These are phyloP conservation scores for Heterobasidion occidentale DNA, from an alignment of 1,284 basidiomycete species.

Conservation along the genomic window DNA sequence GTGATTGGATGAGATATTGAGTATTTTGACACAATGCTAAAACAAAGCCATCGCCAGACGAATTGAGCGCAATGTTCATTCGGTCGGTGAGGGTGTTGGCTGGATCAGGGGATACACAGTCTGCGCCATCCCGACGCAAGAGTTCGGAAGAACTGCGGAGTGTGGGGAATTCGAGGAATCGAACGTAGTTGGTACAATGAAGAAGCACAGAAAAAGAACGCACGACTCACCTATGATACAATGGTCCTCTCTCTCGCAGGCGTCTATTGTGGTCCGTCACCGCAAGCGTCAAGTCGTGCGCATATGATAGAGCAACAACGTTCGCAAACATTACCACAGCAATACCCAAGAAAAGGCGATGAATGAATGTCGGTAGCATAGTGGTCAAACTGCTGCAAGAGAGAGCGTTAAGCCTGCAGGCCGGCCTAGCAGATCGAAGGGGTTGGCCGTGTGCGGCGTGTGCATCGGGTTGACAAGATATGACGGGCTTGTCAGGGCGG, in stretches of 20 bases:
- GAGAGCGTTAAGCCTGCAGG: background rate
- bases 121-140: conserved; percentile 5
- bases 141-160: background rate
- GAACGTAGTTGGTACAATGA: background rate
- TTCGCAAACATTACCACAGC: background rate
- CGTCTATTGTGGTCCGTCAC: background rate
- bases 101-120: conserved; percentile 49
- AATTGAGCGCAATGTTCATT: conserved; percentile 56
- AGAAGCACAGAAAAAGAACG: background rate
- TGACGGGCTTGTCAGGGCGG: background rate
- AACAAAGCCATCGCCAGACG: conserved; percentile 56
- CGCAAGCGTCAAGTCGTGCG: background rate
- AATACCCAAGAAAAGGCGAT: background rate
- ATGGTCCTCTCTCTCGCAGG: background rate
- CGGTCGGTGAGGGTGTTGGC: conserved; percentile 60
- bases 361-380: background rate
- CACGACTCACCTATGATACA: background rate
- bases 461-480: background rate
- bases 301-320: background rate
- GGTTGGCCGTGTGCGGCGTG: background rate
- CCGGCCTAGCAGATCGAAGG: background rate
- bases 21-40: conserved; percentile 58
- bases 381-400: background rate
- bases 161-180: background rate
- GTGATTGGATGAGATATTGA: conserved; percentile 54